Conservation (phyloP, 2,329 filamentous ascomycete genomes). For the Aciculosporium take region DNA sequence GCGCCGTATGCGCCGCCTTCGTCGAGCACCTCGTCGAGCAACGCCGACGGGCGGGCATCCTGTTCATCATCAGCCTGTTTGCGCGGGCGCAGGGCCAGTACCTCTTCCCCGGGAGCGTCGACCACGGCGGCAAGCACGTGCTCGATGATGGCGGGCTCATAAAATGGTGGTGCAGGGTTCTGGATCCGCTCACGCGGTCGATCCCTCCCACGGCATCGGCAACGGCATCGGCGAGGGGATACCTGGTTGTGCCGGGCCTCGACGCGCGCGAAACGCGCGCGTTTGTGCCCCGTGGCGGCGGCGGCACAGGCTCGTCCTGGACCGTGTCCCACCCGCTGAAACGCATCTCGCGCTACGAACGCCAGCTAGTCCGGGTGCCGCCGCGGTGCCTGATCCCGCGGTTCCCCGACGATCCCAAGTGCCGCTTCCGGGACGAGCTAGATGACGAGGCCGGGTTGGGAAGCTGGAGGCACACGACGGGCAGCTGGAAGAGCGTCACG, state of each 20-base stretch:
- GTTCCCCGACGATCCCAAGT: slow-evolving; percentile 91
- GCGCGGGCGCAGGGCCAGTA: slow-evolving; percentile 88
- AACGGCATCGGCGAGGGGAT: too few relatives aligned
- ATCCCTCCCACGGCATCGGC: too few relatives aligned
- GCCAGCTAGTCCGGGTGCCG: slow-evolving; percentile 47
- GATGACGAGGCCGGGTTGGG: slow-evolving; percentile 61
- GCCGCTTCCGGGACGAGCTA: slow-evolving; percentile 74
- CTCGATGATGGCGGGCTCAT: slow-evolving; percentile 81
- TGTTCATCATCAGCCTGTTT: slow-evolving; percentile 75
- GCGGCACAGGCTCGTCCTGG: slow-evolving; percentile 37
- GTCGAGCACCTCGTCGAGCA: slow-evolving; percentile 58
- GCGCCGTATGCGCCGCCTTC: slow-evolving; percentile 60
- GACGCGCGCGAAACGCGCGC: slow-evolving; percentile 68
- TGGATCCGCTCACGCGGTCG: slow-evolving; percentile 57
- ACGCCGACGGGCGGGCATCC: slow-evolving; percentile 47
- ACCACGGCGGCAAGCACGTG: slow-evolving; percentile 77
- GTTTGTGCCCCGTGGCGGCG: slow-evolving; percentile 48
- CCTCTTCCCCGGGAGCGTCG: slow-evolving; percentile 80
- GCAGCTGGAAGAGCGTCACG: slow-evolving; percentile 70
- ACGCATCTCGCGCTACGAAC: slow-evolving; percentile 45
- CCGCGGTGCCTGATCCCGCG: slow-evolving; percentile 75
- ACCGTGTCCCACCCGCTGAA: slow-evolving; percentile 60
- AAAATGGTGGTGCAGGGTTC: slow-evolving; percentile 86
- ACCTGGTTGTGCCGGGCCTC: slow-evolving; percentile 75
- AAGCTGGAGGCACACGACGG: slow-evolving; percentile 37